Evolutionary conservation across 306 rosid species (phyloP), one percentile per base, ranked within the genome.

Genomic region (Canavalia ensiformis): DNA sequence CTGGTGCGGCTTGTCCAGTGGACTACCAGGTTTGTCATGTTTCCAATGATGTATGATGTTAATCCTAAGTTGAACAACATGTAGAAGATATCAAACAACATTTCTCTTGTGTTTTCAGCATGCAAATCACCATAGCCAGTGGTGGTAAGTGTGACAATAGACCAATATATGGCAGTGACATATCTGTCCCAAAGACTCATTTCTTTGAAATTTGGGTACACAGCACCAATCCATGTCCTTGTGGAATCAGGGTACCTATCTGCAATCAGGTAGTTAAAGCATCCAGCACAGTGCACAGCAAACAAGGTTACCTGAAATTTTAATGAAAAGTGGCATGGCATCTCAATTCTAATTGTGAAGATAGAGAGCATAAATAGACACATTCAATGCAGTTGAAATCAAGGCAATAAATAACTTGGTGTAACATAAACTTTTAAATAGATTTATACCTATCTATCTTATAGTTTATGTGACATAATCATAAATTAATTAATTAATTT

Each of bases 51-150:
- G 77, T 94, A 94, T 57, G 98, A 78, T 3, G 92, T 90, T 84
- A 94, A 83, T 31, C 98, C 98, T 88, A 94, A 80, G 82, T 92
- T 92, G 88, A 94, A 94, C 33, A 94, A 83, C 97, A 94, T 94
- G 87, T 88, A 94, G 12, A 88, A 87, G 83, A 94, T 90, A 55
- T 84, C 92, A 70, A 94, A 94, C 4, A 92, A 57, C 97, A 94
- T 94, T 80, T 94, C 98, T 37, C 83, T 60, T 1, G 97, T 76
- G 87, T 94, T 94, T 80, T 87, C 91, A n/a, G 98, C 91, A 64
- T 94, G 98, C 57, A 94, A 79, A 69, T 94, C 98, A 0, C 98
- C 98, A 81, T 94, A 94, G 29, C 98, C 98, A 12, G 98, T 94
- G 9, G 98, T 94, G 4, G 98, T 94, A 30, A 94, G 87, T 72